These are phyloP conservation scores for Meyerozyma carpophila DNA, from an alignment of 1,139 yeast genomes.

Conservation along the genomic window DNA sequence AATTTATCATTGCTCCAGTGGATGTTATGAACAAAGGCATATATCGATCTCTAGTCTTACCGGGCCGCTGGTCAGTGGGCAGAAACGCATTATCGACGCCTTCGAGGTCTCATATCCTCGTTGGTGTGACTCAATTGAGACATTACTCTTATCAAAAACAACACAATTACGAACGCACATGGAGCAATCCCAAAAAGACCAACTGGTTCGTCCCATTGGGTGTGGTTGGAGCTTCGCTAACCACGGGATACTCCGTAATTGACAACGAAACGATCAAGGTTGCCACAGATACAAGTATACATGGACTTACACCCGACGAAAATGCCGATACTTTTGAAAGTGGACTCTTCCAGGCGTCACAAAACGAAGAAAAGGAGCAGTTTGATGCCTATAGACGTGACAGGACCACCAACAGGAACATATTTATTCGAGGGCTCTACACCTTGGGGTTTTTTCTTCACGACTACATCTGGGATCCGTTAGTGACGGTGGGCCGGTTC, in stretches of 20 bases:
- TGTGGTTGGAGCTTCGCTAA: not conserved
- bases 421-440: constrained; percentile 25
- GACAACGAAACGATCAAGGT: not conserved
- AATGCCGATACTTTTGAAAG: constrained; percentile 61
- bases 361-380: constrained; percentile 38
- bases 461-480: constrained; percentile 63
- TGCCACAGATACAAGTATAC: constrained; percentile 30
- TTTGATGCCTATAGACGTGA: constrained; percentile 18
- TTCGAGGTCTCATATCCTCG: not conserved
- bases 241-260: not conserved
- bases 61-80: not conserved
- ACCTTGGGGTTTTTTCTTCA: constrained; percentile 35
- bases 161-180: not conserved
- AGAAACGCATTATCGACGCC: not conserved
- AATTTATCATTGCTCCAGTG: not conserved
- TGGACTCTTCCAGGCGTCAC: constrained; percentile 62
- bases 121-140: not conserved
- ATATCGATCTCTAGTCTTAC: not conserved
- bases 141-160: not conserved
- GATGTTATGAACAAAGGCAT: not conserved
- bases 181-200: not conserved
- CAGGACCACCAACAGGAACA: constrained; percentile 20
- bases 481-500: constrained; percentile 62
- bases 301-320: constrained; percentile 37
- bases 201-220: not conserved